Base-by-base conservation (phyloP, 768 basidiomycete species). In the Leccinum obscurum region DNA sequence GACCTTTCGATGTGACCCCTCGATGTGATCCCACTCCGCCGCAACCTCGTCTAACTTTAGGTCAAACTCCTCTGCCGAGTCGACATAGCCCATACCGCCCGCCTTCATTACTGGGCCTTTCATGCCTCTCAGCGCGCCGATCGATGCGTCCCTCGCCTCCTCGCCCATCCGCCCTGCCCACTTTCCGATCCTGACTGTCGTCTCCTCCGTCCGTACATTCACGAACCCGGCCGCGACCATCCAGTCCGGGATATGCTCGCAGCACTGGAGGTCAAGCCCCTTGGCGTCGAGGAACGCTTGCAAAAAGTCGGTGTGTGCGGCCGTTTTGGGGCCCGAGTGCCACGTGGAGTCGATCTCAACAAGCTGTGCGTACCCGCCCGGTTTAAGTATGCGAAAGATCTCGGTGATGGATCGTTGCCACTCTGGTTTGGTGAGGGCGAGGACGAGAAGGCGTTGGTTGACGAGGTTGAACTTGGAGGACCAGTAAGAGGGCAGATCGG, bases 351-450 rank as follows among this genome's bases (percentile, higher is more conserved):
- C 64, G 9, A 64, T 65, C 52, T 76, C 74, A 26, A 68, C 34
- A 22, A 76, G 62, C 50, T 76, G 74, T 3, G 68, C 65, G 20
- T 67, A 72, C 3, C 74, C 75, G 15, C 75, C 76, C 0, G 65
- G 70, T 49, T 63, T 55, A 34, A 76, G 64, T 4, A 72, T 71
- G 11, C 76, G 68, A 59, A 62, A 65, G 10, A 75, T 67, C 53
- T 74, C 74, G 2, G 44, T 41, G 8, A 75, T 30, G 9, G 49
- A 68, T 0, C 30, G 26, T 35, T 53, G 17, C 75, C 76, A 75
- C 41, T 75, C 63, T 0, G 57, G 32, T 13, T 49, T 44, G 8
- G 66, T 64, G 1, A 74, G 60, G 7, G 70, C 75, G n/a, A 64
- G 64, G 14, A 72, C 61, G 15, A 76, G 68, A 4, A 76, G 67